Percentiles rank a stretch among this genome's conserved stretches.
Conservation (phyloP, 352 stramenopile species). For the Phytophthora citricola region DNA sequence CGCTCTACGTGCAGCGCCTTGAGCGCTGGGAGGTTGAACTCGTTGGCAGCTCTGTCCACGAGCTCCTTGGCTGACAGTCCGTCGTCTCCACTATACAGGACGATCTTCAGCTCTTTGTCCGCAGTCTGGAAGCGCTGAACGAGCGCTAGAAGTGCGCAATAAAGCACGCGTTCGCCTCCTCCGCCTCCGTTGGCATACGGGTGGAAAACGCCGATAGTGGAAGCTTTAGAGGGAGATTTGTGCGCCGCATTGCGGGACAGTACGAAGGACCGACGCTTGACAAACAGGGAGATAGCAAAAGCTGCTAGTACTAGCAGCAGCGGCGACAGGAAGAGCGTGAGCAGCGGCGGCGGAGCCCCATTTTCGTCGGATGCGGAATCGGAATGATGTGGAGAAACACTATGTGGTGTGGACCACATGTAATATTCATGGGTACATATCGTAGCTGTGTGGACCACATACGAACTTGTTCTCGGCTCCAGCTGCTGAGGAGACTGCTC, state of each 20-base stretch:
- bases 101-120: slow-evolving; percentile 36
- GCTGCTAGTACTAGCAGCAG: slow-evolving; percentile 31
- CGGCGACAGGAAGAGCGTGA: slow-evolving; percentile 27
- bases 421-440: neutral
- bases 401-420: slow-evolving; percentile 1
- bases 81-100: slow-evolving; percentile 86
- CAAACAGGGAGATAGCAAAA: slow-evolving; percentile 41
- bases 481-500: slow-evolving; percentile 11
- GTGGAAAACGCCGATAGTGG: slow-evolving; percentile 94
- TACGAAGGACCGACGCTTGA: slow-evolving; percentile 50
- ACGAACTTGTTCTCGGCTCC: neutral
- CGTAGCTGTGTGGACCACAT: neutral
- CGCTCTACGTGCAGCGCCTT: slow-evolving; percentile 53
- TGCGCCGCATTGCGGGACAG: slow-evolving; percentile 32
- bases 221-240: slow-evolving; percentile 8
- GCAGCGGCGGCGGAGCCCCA: slow-evolving; percentile 4
- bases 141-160: slow-evolving; percentile 94
- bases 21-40: slow-evolving; percentile 90
- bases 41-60: slow-evolving; percentile 71
- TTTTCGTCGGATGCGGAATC: slow-evolving; percentile 5
- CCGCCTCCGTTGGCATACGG: slow-evolving; percentile 95
- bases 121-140: slow-evolving; percentile 44
- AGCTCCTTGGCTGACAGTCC: slow-evolving; percentile 69
- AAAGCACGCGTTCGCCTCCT: slow-evolving; percentile 98
- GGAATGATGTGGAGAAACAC: slow-evolving; percentile 2